Evolutionary conservation across 208 protist species (phyloP).

Genomic region (Acanthamoeba royreba): DNA sequence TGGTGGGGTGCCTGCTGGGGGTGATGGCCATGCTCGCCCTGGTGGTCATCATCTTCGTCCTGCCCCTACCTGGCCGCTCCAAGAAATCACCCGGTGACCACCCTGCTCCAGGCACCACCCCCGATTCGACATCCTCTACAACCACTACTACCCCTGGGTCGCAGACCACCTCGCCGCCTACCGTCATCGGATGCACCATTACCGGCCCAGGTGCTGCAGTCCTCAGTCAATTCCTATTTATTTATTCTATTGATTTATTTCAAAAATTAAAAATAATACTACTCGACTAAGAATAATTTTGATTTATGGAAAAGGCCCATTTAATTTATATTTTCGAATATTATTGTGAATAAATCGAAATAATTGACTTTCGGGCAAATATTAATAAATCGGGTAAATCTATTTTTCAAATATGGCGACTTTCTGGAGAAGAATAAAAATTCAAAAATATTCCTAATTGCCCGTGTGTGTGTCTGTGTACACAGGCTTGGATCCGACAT

Average conservation of each 20-base stretch:
- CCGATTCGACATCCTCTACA: not conserved
- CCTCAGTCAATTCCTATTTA: not conserved
- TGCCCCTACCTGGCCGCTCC: not conserved
- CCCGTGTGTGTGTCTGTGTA: no score
- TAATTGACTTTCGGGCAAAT: no score
- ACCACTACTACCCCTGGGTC: not conserved
- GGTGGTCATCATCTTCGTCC: not conserved
- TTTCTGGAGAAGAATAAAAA: no score
- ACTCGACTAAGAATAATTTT: no score
- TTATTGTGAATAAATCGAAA: no score
- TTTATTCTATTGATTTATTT: not conserved
- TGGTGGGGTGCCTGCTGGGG: not conserved
- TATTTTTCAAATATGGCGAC: no score
- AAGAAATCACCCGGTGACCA: not conserved
- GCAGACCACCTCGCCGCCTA: no score
- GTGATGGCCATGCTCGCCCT: not conserved
- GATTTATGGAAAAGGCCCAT: no score
- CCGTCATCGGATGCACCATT: not conserved
- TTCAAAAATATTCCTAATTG: not conserved
- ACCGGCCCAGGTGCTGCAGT: not conserved
- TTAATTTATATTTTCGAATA: no score
- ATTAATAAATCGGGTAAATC: no score
- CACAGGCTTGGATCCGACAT: not conserved
- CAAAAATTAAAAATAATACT: not conserved
- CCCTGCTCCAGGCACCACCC: not conserved